phyloP scores from a whole-genome alignment of 495 filamentous ascomycete species.

The Penicillium simplicissimum region DNA sequence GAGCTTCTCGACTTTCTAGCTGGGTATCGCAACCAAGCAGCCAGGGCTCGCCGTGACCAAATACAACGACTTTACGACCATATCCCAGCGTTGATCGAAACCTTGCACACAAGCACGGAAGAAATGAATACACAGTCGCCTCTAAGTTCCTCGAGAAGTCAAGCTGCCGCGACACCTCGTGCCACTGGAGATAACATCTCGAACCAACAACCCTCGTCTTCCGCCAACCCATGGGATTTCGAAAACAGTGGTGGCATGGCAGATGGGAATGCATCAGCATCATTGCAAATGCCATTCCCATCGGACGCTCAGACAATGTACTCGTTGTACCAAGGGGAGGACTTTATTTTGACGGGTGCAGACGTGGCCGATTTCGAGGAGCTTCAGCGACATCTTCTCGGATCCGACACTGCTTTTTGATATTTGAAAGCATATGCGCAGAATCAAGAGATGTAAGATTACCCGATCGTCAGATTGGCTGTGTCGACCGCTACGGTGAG shows the following conservation, averaged over 20 bases:
- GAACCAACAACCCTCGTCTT: neutral
- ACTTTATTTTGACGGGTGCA: conserved; percentile 7
- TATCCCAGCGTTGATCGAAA: conserved; percentile 6
- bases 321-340: conserved; percentile 5
- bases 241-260: neutral
- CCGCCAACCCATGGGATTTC: neutral
- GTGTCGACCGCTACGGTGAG: too few relatives aligned
- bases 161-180: neutral
- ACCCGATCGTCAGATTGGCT: too few relatives aligned
- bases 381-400: conserved; percentile 5
- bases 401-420: conserved; percentile 1
- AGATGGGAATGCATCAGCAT: neutral
- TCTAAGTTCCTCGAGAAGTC: neutral
- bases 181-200: neutral
- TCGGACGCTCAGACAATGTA: conserved; percentile 5
- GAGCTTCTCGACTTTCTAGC: conserved; percentile 4
- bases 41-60: conserved; percentile 3
- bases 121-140: neutral
- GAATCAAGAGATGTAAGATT: too few relatives aligned
- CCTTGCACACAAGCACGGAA: neutral
- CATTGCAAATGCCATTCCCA: conserved; percentile 8
- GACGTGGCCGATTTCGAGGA: conserved; percentile 11
- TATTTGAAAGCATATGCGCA: neutral
- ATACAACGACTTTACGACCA: conserved; percentile 1
- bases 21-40: conserved; percentile 5